Base-by-base conservation (phyloP, 2,329 filamentous ascomycete species). In the Pseudogymnoascus sp. region DNA sequence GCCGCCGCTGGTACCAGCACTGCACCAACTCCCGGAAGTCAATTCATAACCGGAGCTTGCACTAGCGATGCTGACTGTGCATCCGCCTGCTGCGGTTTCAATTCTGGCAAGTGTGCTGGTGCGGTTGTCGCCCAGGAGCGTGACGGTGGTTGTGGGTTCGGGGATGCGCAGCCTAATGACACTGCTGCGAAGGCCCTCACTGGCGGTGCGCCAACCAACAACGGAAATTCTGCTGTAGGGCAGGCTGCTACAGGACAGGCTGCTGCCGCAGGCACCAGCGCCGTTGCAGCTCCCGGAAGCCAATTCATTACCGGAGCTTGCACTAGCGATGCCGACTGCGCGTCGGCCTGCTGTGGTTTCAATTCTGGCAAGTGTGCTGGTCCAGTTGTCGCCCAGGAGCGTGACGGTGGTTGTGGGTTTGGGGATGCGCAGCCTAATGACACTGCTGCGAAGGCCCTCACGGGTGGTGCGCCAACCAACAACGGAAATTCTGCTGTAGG, bases 321-420 rank as follows among this genome's bases (percentile, higher is more conserved):
- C 25, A 63, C 58, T 12, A 55, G 30, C 12, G 65, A 66, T 42
- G 64, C 65, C 16, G 65, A 61, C 12, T 66, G 65, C 19, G 62
- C 60, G 4, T 41, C 55, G 9, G 62, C 58, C 7, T 66, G 65
- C 12, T 66, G 65, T n/a, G 65, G 60, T 4, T 65, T 65, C 22
- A 66, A 66, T 9, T 69, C 64, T 3, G 71, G 68, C 41, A 72
- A 71, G 58, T 73, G 73, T 3, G 69, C 72, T 25, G 74, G 73
- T 61, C 70, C 73, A 1, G 70, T 71, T 9, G 60, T 69, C 0
- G 73, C 70, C 0, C 72, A 72, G 41, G 67, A 68, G 5, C 70
- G 72, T 23, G 74, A 74, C 63, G 70, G 70, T 6, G 73, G 73
- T 3, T 75, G 73, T 64, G 73, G 72, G 2, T 74, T 74, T 42